Evolutionary conservation across 257 asterid genomes (phyloP).

Genomic region (Rhazya stricta): DNA sequence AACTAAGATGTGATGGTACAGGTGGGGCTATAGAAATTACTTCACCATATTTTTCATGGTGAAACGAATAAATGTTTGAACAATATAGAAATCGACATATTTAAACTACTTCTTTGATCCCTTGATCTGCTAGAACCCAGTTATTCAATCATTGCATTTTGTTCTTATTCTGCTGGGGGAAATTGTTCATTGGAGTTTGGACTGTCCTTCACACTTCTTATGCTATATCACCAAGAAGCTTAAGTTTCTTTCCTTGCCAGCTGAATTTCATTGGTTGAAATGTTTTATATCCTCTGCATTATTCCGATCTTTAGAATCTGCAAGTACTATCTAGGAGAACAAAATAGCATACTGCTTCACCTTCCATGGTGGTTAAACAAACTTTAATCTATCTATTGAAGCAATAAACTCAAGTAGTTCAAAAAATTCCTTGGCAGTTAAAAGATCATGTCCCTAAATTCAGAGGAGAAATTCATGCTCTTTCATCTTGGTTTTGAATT

Average conservation of each 20-base stretch:
- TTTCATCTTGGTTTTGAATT: not conserved
- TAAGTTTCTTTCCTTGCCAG: not conserved
- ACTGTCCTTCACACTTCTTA: not conserved
- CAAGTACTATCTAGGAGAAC: not conserved
- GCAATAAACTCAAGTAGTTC: not conserved
- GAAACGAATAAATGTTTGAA: not conserved
- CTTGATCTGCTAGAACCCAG: not conserved
- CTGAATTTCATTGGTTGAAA: not conserved
- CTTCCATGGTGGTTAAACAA: not conserved
- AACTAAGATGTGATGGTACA: conserved; percentile 88
- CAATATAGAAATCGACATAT: not conserved
- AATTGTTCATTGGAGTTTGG: not conserved
- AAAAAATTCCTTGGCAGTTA: not conserved
- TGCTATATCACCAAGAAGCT: not conserved
- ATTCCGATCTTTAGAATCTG: not conserved
- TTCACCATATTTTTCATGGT: not conserved
- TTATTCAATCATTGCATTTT: not conserved
- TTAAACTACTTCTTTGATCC: not conserved
- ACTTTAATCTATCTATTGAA: not conserved
- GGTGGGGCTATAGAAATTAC: conserved; percentile 33
- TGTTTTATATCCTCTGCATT: not conserved
- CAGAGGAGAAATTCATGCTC: not conserved
- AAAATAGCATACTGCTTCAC: not conserved
- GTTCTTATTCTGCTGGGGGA: not conserved
- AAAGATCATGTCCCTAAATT: not conserved